A percentile compares a stretch with the other conserved stretches of the same genome.
Evolutionary conservation across 2,329 filamentous ascomycete species (phyloP).

Genomic region (Phaeomoniella chlamydospora): DNA sequence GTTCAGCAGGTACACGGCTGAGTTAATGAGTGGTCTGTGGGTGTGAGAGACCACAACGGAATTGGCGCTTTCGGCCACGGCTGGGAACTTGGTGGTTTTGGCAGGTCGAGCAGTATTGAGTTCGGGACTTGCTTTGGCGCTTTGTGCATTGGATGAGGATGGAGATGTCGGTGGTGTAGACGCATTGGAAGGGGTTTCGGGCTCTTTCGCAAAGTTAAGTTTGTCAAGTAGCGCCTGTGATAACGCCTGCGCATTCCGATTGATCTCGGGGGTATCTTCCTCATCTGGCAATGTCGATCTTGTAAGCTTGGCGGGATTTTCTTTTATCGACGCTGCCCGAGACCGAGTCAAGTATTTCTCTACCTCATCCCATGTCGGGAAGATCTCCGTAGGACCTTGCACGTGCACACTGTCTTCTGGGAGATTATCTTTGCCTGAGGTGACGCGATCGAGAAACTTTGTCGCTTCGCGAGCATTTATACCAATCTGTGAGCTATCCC

Average conservation of each 20-base stretch:
- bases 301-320: conserved; percentile 3
- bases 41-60: conserved; percentile 18
- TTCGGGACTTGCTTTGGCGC: conserved; percentile 29
- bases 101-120: conserved; percentile 13
- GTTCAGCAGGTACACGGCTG: conserved; percentile 30
- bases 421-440: conserved; percentile 29
- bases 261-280: conserved; percentile 1
- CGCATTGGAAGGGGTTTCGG: conserved; percentile 21
- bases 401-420: conserved; percentile 26
- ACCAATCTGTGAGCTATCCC: conserved; percentile 28
- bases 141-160: conserved; percentile 23
- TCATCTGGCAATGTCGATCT: conserved; percentile 5
- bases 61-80: conserved; percentile 1
- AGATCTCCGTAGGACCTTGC: conserved; percentile 35
- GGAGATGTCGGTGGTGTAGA: conserved; percentile 27
- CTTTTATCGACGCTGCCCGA: conserved; percentile 12
- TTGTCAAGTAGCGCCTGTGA: conserved; percentile 33
- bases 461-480: conserved; percentile 36
- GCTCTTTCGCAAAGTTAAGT: conserved; percentile 29
- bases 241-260: conserved; percentile 17
- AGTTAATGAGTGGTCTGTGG: conserved; percentile 27
- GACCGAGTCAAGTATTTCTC: conserved; percentile 29
- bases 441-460: conserved; percentile 35
- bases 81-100: conserved; percentile 7
- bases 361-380: conserved; percentile 28